phyloP scores from a whole-genome alignment of 768 basidiomycete genomes.

The Amanita inopinata region DNA sequence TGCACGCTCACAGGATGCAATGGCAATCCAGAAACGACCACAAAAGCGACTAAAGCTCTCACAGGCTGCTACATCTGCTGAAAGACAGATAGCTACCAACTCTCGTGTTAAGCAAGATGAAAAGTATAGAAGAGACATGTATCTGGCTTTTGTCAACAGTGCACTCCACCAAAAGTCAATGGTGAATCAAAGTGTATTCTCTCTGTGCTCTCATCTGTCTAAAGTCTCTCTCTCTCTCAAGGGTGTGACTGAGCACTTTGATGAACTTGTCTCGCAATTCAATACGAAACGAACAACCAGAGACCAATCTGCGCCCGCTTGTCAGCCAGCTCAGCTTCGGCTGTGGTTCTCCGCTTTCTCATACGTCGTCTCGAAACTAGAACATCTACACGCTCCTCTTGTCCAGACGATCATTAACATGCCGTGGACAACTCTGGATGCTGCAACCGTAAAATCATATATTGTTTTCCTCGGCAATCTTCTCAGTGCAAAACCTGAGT shows the following conservation, averaged over 20 bases:
- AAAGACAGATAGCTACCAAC: constrained; percentile 66
- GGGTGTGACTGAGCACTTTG: constrained; percentile 70
- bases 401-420: constrained; percentile 81
- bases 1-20: constrained; percentile 20
- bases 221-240: constrained; percentile 23
- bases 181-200: constrained; percentile 49
- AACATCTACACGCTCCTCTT: constrained; percentile 66
- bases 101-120: constrained; percentile 72
- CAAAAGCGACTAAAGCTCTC: constrained; percentile 22
- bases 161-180: constrained; percentile 65
- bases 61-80: constrained; percentile 15
- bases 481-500: constrained; percentile 85
- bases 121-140: constrained; percentile 72
- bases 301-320: constrained; percentile 19
- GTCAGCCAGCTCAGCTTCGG: constrained; percentile 48
- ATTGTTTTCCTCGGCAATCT: constrained; percentile 86
- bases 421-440: constrained; percentile 91
- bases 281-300: constrained; percentile 32
- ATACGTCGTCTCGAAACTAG: constrained; percentile 86
- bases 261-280: constrained; percentile 87
- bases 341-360: constrained; percentile 82
- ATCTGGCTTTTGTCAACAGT: constrained; percentile 73
- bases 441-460: constrained; percentile 77
- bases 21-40: constrained; percentile 25
- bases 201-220: constrained; percentile 10